Evolutionary conservation across 441 rosid genomes (phyloP), one percentile per base, ranked within the genome.

Genomic region (Populus hybrid): DNA sequence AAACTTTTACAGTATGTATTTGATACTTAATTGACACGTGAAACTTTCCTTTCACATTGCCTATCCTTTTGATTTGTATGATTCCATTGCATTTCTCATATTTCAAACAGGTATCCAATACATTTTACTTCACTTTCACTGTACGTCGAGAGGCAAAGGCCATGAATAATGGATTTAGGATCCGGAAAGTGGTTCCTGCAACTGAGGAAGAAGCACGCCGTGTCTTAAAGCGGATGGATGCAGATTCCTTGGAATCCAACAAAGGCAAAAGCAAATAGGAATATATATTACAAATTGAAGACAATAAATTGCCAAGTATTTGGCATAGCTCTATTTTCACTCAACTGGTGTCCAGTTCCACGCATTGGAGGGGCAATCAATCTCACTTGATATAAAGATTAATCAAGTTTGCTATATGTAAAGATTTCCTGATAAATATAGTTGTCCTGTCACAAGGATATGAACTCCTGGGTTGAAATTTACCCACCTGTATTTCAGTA

Each of bases 121-220:
- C 91, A 24, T 94, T 94, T 83, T 88, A 94, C 79, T 92, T 92
- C 84, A 91, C 93, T 21, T 94, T 91, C 84, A 88, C 95, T 2
- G 88, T 94, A 34, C 84, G 92, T 6, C 90, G 90, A 0, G 94
- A 91, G 85, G 97, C 92, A 71, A 91, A 90, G 86, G 84, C 90
- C 68, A 73, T 78, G 65, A 86, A 77, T 64, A 84, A 87, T 73
- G 94, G 87, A 66, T 84, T 86, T 40, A 87, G 83, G 84, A 86
- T 92, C 67, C 89, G 92, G 38, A 92, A 86, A 26, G 95, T 90
- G 77, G 97, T 94, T 83, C 95, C 95, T 10, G 93, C 89, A 20
- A 94, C 98, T 1, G 94, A 92, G 84, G 98, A 92, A 83, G 98
- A 92, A 87, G 97, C 94, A 32, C 91, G 86, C n/a, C 86, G 77